Percentiles rank a stretch among this genome's conserved stretches.
Evolutionary conservation across 2,329 filamentous ascomycete genomes (phyloP).

Genomic region (Trichoderma polysporum): DNA sequence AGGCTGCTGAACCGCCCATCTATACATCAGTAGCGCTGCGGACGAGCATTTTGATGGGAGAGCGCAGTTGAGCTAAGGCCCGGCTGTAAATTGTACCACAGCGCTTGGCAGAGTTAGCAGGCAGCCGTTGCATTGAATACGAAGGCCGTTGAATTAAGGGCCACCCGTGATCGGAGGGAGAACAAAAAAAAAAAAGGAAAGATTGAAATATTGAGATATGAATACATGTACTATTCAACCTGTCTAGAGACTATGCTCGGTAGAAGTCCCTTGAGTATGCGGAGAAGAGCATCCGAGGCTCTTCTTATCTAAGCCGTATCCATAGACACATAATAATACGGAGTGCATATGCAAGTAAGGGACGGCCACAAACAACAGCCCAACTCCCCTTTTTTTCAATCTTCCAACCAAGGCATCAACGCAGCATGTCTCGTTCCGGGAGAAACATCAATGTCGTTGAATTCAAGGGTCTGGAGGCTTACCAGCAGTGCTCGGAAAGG

Average conservation of each 20-base stretch:
- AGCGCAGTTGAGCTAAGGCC: neutral
- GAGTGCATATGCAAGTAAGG: conserved; percentile 2
- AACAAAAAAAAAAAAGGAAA: neutral
- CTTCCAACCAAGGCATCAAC: neutral
- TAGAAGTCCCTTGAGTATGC: neutral
- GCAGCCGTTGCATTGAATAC: no score
- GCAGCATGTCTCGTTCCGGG: neutral
- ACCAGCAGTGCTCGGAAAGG: no score
- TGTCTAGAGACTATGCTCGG: no score
- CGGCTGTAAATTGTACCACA: neutral
- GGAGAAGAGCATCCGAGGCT: neutral
- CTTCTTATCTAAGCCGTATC: neutral
- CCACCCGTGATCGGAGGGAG: neutral
- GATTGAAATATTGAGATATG: no score
- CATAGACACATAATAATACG: neutral
- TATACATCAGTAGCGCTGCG: neutral
- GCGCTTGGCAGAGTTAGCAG: neutral
- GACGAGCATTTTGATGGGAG: neutral
- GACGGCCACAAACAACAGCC: neutral
- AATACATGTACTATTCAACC: no score
- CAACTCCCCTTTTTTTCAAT: neutral
- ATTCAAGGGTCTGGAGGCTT: neutral
- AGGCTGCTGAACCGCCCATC: conserved; percentile 1
- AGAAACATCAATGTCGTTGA: neutral
- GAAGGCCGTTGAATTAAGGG: no score